Base-by-base conservation (phyloP, 2,329 filamentous ascomycete genomes). In the Aspergillus melleus region DNA sequence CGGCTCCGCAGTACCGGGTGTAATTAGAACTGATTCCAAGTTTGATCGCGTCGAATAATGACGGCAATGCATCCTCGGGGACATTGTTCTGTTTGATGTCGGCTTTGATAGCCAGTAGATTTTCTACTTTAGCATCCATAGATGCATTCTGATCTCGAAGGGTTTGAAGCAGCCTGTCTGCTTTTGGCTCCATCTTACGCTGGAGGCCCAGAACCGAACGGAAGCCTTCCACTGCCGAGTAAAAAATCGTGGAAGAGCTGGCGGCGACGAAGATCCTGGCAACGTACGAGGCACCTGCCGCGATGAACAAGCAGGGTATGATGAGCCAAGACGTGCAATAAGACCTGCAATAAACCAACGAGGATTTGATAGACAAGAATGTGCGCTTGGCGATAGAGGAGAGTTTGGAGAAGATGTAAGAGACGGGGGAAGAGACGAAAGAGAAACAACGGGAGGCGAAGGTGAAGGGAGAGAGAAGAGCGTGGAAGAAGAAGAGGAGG, bases 41-140 rank as follows among this genome's bases (percentile, higher is more conserved):
- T 64, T 89, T 89, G 70, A 96, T 83, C 64, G 89, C 90, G 62
- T 97, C 92, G 77, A 96, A 96, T 64, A 96, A 86, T 59, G 86
- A 82, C 26, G 86, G 78, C 68, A 96, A 85, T 69, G 84, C 84
- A 46, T 67, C 65, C 36, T 96, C 91, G 61, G 92, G 91, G 50
- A 96, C 91, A 79, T 92, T 92, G 74, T 90, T 89, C 76, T 96
- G 92, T 77, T 96, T 96, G 82, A 96, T 96, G 74, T 88, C 86
- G 49, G 90, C 92, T 78, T 96, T 96, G 77, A 93, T 81, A 69
- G 81, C 83, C 61, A 87, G 90, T 68, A 96, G 86, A 56, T 86
- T 84, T 64, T 86, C 81, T 64, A 92, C 83, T 73, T 92, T 92
- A 54, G 83, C 78, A 69, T 93, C 90, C 68, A 91, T 81, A 52